Evolutionary conservation across 495 filamentous ascomycete genomes (phyloP), one percentile per base, ranked within the genome.

Genomic region (Tuber borchii): DNA sequence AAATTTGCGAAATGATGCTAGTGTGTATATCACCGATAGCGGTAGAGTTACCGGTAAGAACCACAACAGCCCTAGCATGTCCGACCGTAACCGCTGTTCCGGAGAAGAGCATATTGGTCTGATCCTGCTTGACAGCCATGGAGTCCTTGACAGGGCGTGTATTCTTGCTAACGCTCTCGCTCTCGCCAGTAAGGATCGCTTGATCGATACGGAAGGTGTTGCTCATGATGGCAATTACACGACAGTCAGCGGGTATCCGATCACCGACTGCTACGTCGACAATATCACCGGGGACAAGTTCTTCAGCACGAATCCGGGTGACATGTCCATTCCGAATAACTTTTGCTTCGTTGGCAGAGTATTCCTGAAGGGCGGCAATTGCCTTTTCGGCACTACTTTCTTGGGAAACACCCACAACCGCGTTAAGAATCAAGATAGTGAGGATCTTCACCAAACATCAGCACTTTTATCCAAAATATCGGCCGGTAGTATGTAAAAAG

Each of bases 21-120:
- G 97, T 94, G 83, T 99, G 96, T 80, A 99, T 99, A 84, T 97
- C 96, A 78, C 96, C 96, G 84, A 99, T 98, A 42, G 96, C 96
- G 10, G 96, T 99, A 74, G 90, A 91, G 17, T 89, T 88, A 78
- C 96, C 96, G 70, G 96, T 99, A 82, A 97, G 85, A 75, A 94
- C 94, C 8, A 99, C 96, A 37, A 98, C 84, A 69, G 96, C 96
- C 81, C 90, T 94, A 68, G 96, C 96, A 85, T 94, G 92, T 56
- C 96, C 96, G 79, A 92, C 97, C 37, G 97, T 94, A 7, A 99
- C 93, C 0, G 96, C 98, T 14, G 96, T 99, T 78, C 96, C 96
- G 31, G 96, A 99, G 85, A 99, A 99, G 31, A 99, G 88, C 89
- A 97, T 97, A 84, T 98, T 99, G 85, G 91, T 86, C 85, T 97